Evolutionary conservation across 139 green algal genomes (phyloP).

Genomic region (Nannochloris sp.): DNA sequence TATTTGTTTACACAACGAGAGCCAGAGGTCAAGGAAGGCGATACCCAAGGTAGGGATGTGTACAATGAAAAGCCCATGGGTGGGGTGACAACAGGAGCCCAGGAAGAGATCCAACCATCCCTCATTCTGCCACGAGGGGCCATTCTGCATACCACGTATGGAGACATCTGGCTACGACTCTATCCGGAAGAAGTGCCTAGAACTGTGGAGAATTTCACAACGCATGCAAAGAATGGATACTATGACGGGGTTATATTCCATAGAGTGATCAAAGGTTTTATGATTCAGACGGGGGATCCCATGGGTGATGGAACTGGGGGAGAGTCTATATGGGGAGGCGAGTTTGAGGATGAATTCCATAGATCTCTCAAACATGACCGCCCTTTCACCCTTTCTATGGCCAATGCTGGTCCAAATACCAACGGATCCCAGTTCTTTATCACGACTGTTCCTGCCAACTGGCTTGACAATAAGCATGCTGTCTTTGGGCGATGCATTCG

Average conservation of each 20-base stretch:
- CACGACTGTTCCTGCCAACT: conserved; percentile 80
- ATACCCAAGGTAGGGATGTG: conserved; percentile 62
- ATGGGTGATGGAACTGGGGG: conserved; percentile 92
- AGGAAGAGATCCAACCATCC: conserved; percentile 6
- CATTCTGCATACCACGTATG: conserved; percentile 79
- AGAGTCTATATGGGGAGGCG: conserved; percentile 90
- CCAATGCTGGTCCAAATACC: conserved; percentile 59
- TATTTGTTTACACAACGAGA: conserved; percentile 86
- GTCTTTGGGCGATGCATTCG: conserved; percentile 68
- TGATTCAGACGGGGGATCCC: conserved; percentile 37
- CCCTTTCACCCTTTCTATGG: conserved; percentile 76
- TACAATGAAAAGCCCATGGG: conserved; percentile 80
- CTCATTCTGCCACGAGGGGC: conserved; percentile 53
- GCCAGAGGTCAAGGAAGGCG: conserved; percentile 72
- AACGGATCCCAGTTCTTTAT: conserved; percentile 78
- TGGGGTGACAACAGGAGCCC: neutral
- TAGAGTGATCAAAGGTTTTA: conserved; percentile 97
- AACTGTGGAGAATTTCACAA: conserved; percentile 98
- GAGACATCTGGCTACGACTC: conserved; percentile 85
- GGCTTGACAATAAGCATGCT: conserved; percentile 66
- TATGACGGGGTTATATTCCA: conserved; percentile 93
- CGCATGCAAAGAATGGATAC: conserved; percentile 88
- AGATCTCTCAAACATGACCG: conserved; percentile 82
- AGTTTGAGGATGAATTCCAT: conserved; percentile 97
- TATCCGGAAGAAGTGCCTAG: conserved; percentile 41